A percentile compares a stretch with the other conserved stretches of the same genome.
Evolutionary conservation across 352 stramenopile genomes (phyloP).

Genomic region (Phytophthora pluvialis): DNA sequence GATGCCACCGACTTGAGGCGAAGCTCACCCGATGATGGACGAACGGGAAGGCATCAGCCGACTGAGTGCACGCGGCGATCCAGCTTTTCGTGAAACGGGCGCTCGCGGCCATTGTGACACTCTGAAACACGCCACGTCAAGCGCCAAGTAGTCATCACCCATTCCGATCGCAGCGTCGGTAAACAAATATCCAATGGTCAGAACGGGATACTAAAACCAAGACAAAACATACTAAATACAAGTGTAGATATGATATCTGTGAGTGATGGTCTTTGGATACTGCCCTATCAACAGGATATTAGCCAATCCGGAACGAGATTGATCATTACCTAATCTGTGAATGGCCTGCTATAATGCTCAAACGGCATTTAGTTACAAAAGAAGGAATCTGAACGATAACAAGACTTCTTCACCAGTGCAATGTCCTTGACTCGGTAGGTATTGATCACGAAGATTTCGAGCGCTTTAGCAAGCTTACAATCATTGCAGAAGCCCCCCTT

Average conservation of each 20-base stretch:
- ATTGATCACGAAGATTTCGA: too few relatives aligned
- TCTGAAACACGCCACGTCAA: slow-evolving; percentile 26
- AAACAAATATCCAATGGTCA: slow-evolving; percentile 27
- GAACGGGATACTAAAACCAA: neutral
- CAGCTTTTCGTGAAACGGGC: neutral
- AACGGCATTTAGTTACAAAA: neutral
- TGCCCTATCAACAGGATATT: slow-evolving; percentile 22
- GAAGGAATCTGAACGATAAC: too few relatives aligned
- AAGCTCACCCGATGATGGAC: neutral
- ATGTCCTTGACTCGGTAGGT: too few relatives aligned
- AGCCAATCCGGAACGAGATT: slow-evolving; percentile 18
- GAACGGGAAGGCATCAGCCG: neutral
- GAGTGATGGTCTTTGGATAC: slow-evolving; percentile 34
- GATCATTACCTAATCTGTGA: slow-evolving; percentile 14
- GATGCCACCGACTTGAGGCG: neutral
- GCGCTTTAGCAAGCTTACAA: too few relatives aligned
- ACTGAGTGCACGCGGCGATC: too few relatives aligned
- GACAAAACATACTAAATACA: slow-evolving; percentile 8
- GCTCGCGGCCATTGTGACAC: slow-evolving; percentile 18
- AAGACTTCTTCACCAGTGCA: too few relatives aligned
- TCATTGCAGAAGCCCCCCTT: too few relatives aligned
- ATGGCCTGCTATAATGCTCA: slow-evolving; percentile 9
- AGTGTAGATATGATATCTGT: slow-evolving; percentile 33
- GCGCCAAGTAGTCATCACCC: slow-evolving; percentile 3
- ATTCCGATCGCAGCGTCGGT: slow-evolving; percentile 7